Percentiles rank a stretch among this genome's conserved stretches.
Conservation (phyloP, 345 rosid species). For the Linum usitatissimum region DNA sequence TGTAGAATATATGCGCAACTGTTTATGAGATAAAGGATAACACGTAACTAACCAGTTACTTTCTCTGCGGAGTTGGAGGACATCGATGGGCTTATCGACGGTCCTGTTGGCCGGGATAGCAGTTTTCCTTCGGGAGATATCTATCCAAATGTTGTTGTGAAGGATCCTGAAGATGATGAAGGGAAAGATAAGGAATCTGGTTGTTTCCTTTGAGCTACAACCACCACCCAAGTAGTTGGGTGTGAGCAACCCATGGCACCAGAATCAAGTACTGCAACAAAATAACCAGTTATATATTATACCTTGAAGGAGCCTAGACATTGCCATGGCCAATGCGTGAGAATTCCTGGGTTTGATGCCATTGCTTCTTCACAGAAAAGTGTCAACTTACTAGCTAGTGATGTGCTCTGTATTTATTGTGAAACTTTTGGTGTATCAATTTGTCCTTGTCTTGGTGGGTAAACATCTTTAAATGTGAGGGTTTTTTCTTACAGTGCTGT, state of each 20-base stretch:
- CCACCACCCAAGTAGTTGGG: conserved; percentile 9
- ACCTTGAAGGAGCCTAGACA: not conserved
- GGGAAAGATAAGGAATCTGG: conserved; percentile 24
- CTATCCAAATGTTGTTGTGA: conserved; percentile 48
- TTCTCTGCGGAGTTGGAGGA: conserved; percentile 58
- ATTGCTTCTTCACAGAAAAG: not conserved
- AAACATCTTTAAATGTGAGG: no score
- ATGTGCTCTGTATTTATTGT: no score
- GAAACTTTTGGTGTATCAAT: no score
- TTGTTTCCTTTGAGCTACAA: not conserved
- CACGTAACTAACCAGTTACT: conserved; percentile 32
- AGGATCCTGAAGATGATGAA: conserved; percentile 28
- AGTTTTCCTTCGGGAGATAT: conserved; percentile 32
- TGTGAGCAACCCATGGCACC: conserved; percentile 40
- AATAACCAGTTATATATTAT: no score
- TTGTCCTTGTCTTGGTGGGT: no score
- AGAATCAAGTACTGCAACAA: conserved; percentile 29
- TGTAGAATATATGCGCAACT: no score
- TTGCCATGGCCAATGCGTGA: not conserved
- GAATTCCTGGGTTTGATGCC: not conserved
- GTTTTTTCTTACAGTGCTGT: no score
- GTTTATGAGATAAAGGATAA: no score
- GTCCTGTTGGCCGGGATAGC: conserved; percentile 42
- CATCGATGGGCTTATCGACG: conserved; percentile 44
- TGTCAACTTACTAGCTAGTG: not conserved